A percentile compares a stretch with the other conserved stretches of the same genome.
Evolutionary conservation across 768 basidiomycete species (phyloP).

Genomic region (Galerina sulciceps): DNA sequence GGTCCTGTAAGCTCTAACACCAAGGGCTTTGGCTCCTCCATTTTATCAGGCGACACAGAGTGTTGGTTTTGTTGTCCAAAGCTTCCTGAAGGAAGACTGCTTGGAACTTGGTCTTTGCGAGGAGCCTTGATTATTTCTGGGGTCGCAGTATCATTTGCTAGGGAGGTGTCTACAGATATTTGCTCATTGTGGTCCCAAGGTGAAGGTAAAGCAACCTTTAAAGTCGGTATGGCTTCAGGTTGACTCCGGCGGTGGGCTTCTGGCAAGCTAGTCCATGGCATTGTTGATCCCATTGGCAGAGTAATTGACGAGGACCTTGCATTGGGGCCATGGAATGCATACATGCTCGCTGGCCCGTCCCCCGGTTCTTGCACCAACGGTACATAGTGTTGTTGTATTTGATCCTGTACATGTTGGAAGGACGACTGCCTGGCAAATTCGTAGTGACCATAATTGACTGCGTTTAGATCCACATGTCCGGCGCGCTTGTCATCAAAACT

Average conservation of each 20-base stretch:
- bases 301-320: constrained; percentile 8
- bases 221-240: background rate
- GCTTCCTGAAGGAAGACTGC: constrained; percentile 60
- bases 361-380: constrained; percentile 13
- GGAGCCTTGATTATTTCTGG: background rate
- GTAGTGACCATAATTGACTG: constrained; percentile 13
- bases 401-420: constrained; percentile 16
- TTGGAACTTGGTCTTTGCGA: constrained; percentile 18
- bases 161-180: background rate
- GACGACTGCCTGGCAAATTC: constrained; percentile 11
- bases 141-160: background rate
- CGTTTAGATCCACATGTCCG: constrained; percentile 8
- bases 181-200: constrained; percentile 11
- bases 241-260: background rate
- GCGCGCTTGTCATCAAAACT: constrained; percentile 4
- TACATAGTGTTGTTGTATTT: constrained; percentile 14
- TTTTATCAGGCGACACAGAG: constrained; percentile 41
- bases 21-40: background rate
- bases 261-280: constrained; percentile 16
- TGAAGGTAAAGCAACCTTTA: background rate
- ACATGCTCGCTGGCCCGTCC: constrained; percentile 7
- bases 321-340: constrained; percentile 14
- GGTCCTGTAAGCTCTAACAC: background rate
- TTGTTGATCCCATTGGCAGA: constrained; percentile 3
- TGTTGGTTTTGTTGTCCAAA: constrained; percentile 63